Evolutionary conservation across 2,329 filamentous ascomycete genomes (phyloP).

Genomic region (Podosphaera leucotricha): DNA sequence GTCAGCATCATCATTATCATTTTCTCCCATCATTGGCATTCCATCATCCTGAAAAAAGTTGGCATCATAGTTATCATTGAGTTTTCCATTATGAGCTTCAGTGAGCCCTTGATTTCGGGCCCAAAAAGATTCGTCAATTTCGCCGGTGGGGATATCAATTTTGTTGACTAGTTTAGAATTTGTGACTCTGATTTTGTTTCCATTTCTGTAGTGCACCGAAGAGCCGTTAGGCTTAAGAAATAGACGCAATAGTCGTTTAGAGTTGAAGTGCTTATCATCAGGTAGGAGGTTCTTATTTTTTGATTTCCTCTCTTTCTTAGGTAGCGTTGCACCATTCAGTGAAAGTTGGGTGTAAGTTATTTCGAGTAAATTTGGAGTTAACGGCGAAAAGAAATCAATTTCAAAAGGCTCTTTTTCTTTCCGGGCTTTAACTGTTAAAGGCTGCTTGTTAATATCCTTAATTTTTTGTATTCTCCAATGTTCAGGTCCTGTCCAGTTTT

Average conservation of each 20-base stretch:
- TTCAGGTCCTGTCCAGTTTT: constrained; percentile 96
- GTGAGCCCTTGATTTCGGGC: constrained; percentile 34
- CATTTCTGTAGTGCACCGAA: constrained; percentile 41
- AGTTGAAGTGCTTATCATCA: constrained; percentile 97
- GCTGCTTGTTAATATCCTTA: constrained; percentile 49
- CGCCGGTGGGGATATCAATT: constrained; percentile 37
- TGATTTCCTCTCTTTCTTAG: constrained; percentile 88
- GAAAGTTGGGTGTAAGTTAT: constrained; percentile 60
- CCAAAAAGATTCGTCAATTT: constrained; percentile 95
- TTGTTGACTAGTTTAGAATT: constrained; percentile 24
- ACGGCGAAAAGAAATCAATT: constrained; percentile 64
- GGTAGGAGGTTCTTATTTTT: constrained; percentile 82
- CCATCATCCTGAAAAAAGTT: constrained; percentile 92
- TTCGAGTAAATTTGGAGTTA: constrained; percentile 48
- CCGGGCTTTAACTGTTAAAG: constrained; percentile 36
- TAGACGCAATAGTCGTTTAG: constrained; percentile 63
- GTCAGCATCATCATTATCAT: constrained; percentile 38
- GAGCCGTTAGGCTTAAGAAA: constrained; percentile 90
- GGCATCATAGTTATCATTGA: constrained; percentile 71
- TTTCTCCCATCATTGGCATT: constrained; percentile 39
- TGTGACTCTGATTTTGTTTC: constrained; percentile 22
- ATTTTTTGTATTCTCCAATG: constrained; percentile 95
- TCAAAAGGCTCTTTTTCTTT: constrained; percentile 96
- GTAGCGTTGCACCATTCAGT: constrained; percentile 54
- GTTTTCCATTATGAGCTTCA: constrained; percentile 29